Evolutionary conservation across 2,329 filamentous ascomycete species (phyloP).

Genomic region (Fusarium sp.): DNA sequence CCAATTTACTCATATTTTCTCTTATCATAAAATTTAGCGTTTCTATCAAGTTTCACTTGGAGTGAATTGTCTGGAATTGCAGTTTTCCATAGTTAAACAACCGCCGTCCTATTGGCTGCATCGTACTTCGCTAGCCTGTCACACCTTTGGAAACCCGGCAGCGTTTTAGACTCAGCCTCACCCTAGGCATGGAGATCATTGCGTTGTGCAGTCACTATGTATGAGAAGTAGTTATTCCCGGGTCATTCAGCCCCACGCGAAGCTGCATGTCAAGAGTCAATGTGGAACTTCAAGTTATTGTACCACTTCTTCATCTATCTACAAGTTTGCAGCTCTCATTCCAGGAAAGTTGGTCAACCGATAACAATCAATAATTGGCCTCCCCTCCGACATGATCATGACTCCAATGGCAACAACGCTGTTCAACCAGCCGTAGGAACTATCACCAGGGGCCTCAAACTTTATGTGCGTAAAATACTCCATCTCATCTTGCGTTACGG

Average conservation of each 20-base stretch:
- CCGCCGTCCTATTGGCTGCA: background rate
- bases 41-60: background rate
- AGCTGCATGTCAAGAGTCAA: background rate
- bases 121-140: background rate
- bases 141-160: background rate
- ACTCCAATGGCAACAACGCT: conserved; percentile 22
- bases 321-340: conserved; percentile 1
- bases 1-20: background rate
- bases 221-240: background rate
- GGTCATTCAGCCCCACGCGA: background rate
- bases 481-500: conserved; percentile 24
- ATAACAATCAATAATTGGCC: conserved; percentile 34
- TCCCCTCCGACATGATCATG: conserved; percentile 33
- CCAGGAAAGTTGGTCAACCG: conserved; percentile 35
- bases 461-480: conserved; percentile 35
- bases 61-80: background rate
- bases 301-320: background rate
- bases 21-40: background rate
- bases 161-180: background rate
- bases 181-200: background rate
- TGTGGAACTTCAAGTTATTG: background rate
- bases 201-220: background rate
- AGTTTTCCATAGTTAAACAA: background rate
- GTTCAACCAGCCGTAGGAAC: conserved; percentile 29
- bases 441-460: conserved; percentile 28